A percentile compares a stretch with the other conserved stretches of the same genome.
Evolutionary conservation across 2,329 filamentous ascomycete species (phyloP).

Genomic region (Fusarium chuoi): DNA sequence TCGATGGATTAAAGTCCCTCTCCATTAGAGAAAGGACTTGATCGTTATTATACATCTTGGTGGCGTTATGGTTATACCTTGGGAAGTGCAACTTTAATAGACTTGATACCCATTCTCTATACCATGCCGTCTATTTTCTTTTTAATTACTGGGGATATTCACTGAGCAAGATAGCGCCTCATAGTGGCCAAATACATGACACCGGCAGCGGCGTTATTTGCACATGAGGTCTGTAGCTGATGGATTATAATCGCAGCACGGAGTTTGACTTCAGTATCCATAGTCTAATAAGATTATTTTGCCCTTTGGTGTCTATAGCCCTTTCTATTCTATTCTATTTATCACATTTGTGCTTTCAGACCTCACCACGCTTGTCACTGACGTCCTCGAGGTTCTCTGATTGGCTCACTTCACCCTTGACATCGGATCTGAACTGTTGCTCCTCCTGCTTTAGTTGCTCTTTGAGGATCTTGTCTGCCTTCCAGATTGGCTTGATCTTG

Average conservation of each 20-base stretch:
- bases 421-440: constrained; percentile 36
- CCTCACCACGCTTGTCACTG: background rate
- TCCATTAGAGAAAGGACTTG: background rate
- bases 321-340: background rate
- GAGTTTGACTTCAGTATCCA: background rate
- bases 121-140: too few species aligned
- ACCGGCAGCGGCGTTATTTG: background rate
- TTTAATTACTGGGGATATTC: background rate
- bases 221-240: background rate
- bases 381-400: constrained; percentile 5
- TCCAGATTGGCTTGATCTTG: constrained; percentile 46
- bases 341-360: background rate
- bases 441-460: constrained; percentile 31
- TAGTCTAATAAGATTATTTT: background rate
- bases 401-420: constrained; percentile 28
- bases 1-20: background rate
- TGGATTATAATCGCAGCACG: too few species aligned
- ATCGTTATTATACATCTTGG: fast-evolving
- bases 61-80: background rate
- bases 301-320: background rate
- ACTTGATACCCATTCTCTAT: background rate
- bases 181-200: background rate
- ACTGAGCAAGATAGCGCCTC: background rate
- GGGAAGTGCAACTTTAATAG: fast-evolving
- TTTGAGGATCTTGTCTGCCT: constrained; percentile 35